Percentiles rank a stretch among this genome's conserved stretches.
Evolutionary conservation across 2,329 filamentous ascomycete genomes (phyloP).

Genomic region (Arthroderma uncinatum): DNA sequence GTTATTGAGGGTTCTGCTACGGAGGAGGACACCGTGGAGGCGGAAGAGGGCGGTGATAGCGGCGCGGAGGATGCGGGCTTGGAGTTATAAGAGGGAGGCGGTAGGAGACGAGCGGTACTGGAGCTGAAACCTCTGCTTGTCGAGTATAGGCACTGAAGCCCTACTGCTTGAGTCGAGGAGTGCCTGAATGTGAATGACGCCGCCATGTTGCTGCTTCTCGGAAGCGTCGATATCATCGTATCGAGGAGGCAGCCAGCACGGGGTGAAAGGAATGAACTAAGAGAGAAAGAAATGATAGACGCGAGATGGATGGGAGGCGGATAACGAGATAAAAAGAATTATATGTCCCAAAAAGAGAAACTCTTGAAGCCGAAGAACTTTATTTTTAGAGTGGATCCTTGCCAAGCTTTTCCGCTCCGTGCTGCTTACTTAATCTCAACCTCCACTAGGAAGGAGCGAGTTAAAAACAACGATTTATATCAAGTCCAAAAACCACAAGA

Average conservation of each 20-base stretch:
- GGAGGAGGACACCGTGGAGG: not conserved
- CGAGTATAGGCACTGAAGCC: not conserved
- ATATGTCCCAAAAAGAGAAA: not conserved
- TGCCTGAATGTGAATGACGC: not conserved
- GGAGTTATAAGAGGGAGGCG: not conserved
- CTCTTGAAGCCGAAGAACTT: not conserved
- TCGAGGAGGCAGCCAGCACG: too few species aligned
- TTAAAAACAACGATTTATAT: too few species aligned
- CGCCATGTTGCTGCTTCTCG: not conserved
- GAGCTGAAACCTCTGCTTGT: not conserved
- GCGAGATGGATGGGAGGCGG: too few species aligned
- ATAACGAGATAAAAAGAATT: not conserved
- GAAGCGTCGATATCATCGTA: not conserved
- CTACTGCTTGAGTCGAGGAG: not conserved
- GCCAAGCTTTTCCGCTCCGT: not conserved
- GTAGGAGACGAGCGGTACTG: not conserved
- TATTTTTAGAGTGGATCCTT: not conserved
- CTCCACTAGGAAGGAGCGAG: too few species aligned
- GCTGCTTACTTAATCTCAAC: conserved; percentile 1
- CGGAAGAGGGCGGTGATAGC: not conserved
- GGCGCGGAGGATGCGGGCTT: not conserved
- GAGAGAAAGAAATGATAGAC: not conserved
- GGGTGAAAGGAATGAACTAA: not conserved
- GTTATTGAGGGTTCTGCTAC: conserved; percentile 13
- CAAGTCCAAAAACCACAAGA: not conserved